Evolutionary conservation across 352 stramenopile species (phyloP), one percentile per base, ranked within the genome.

Genomic region (Phytopythium mirpurense): DNA sequence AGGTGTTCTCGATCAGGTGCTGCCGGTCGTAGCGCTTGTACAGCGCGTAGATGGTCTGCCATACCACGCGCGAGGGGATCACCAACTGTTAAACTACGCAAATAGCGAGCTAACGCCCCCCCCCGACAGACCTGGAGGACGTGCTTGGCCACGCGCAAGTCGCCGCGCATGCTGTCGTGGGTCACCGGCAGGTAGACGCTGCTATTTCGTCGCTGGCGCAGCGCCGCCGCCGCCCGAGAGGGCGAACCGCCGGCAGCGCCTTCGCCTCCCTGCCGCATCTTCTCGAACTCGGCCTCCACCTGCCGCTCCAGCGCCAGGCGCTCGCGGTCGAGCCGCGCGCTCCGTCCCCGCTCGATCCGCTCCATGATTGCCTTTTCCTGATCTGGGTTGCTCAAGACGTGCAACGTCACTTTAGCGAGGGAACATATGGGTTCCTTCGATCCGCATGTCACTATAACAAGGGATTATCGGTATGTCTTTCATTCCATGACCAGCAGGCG

Each of bases 21-120:
- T 77, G 78, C 16, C 63, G 68, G 16, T 92, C 74, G 27, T 88
- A 90, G 44, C 70, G 63, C 56, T 72, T 62, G 56, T 89, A 75
- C 14, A 89, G 68, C 21, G 61, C 62, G 41, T 78, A 89, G 34
- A 89, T 78, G 6, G 78, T 80, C 74, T 87, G 45, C 5, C 15
- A 16, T 29, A 35, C 14, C 34, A 15, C 32, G 7, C n/a, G n/a
- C n/a, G n/a, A n/a, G n/a, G n/a, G n/a, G n/a, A n/a, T n/a, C n/a
- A n/a, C n/a, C n/a, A n/a, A n/a, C n/a, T n/a, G n/a, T n/a, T n/a
- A n/a, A n/a, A n/a, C n/a, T n/a, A n/a, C n/a, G n/a, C n/a, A n/a
- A n/a, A n/a, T n/a, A n/a, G n/a, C n/a, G n/a, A n/a, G n/a, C n/a
- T 56, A 42, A 16, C 16, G 24, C 7, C 10, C 21, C 24, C 32